Evolutionary conservation across 495 filamentous ascomycete species (phyloP), one percentile per base, ranked within the genome.

Genomic region (Cladorrhinum samala): DNA sequence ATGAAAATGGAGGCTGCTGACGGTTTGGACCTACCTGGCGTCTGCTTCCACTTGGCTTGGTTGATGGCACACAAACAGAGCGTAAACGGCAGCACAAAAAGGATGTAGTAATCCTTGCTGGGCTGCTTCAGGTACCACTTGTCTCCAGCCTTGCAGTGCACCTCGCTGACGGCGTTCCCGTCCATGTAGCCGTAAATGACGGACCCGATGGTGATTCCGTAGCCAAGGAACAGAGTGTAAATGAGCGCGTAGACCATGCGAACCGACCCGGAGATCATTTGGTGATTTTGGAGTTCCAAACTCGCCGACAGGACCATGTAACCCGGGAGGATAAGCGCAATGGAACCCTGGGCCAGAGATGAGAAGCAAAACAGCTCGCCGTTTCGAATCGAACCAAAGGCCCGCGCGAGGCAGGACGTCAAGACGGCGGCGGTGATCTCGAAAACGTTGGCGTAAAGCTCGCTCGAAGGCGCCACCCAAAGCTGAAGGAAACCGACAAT

Each of bases 231-330:
- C 1, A 96, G 76, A 0, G 91, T 92, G 68, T 96, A 96, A 25
- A 96, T 92, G 50, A 96, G 86, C 7, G 92, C 89, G 57, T 96
- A 96, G 5, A 97, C 89, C 86, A 96, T 91, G 43, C 92, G 88
- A 9, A 96, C 88, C 5, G 88, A 91, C 1, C 92, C 92, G 16
- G 92, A 89, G 4, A 96, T 85, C 45, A 97, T 84, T 53, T 84
- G 85, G 48, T 81, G 79, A 8, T 87, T 92, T 66, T 96, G 92
- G 0, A 97, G 80, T 66, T 97, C 92, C 24, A 97, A 77, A 43
- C 83, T 85, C 7, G 85, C 87, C 66, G 87, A 91, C 44, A 95
- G 65, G 52, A 76, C 52, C 64, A 75, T 73, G 61, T 65, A 66
- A n/a, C 92, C 92, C 0, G 92, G 92, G 2, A 98, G 77, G 53